phyloP scores from a whole-genome alignment of 164 flowering plant species.

The Vitis rupestris region DNA sequence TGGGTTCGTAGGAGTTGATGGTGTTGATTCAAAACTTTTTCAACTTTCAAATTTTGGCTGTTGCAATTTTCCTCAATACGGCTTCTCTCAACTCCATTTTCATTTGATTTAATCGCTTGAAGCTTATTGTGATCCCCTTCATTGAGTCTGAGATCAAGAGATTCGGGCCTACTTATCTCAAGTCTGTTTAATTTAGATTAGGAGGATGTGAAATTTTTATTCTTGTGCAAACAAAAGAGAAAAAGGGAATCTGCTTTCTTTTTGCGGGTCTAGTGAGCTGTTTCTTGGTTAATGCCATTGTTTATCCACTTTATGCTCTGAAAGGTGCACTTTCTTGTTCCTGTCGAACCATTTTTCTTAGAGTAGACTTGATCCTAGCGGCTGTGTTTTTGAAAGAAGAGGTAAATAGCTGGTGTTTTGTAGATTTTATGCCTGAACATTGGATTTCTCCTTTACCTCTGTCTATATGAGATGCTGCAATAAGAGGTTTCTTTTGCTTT shows the following conservation, averaged over 20 bases:
- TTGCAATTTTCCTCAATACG: constrained; percentile 5
- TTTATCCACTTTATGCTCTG: constrained; percentile 81
- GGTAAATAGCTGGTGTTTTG: constrained; percentile 30
- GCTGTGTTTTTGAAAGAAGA: constrained; percentile 31
- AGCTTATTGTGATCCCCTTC: constrained; percentile 13
- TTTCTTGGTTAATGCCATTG: constrained; percentile 55
- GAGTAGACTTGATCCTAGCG: constrained; percentile 50
- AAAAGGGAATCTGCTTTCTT: constrained; percentile 88
- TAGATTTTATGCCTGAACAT: constrained; percentile 69
- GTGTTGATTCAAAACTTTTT: constrained; percentile 28
- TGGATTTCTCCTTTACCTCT: constrained; percentile 49
- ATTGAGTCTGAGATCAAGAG: constrained; percentile 7
- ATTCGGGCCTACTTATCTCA: constrained; percentile 15
- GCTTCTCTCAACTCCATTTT: constrained; percentile 7
- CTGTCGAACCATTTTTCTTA: constrained; percentile 29
- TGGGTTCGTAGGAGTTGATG: constrained; percentile 16
- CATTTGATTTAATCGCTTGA: constrained; percentile 2
- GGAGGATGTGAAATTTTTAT: constrained; percentile 15
- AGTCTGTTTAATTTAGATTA: constrained; percentile 17
- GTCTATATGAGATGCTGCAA: constrained; percentile 51
- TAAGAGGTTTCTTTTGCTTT: constrained; percentile 67
- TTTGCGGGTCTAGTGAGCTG: constrained; percentile 61
- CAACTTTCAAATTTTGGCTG: constrained; percentile 1
- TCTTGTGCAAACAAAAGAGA: constrained; percentile 18
- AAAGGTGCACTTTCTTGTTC: constrained; percentile 84